Base-by-base conservation (phyloP, 192 early-diverging fungal genomes). In the Entophlyctis luteolus region DNA sequence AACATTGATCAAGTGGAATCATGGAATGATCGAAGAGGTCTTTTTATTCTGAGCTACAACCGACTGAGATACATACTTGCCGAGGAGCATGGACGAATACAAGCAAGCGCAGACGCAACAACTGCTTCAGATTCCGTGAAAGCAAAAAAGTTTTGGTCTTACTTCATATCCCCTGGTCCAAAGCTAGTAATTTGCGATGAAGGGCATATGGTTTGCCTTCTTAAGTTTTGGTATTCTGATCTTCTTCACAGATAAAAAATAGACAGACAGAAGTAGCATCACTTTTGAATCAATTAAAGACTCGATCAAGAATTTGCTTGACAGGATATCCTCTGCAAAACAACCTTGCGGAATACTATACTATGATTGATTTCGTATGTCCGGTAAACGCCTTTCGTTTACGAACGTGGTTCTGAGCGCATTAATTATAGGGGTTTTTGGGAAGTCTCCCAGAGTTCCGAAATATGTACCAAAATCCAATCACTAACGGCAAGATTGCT, bases 241-340 rank as follows among this genome's bases (percentile, higher is more conserved):
- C 42, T 78, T 59, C 27, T 75, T 47, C 59, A 29, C 36, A 79
- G 75, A 68, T 78, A 48, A 78, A 77, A 39, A 78, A 77, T 72
- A 10, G 48, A 0, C 60, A 62, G 39, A n/a, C 70, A 14, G 33
- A 48, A n/a, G 65, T 58, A 18, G 48, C 55, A 4, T 4, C 18
- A 25, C 46, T 55, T 20, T 46, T 82, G 10, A 76, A 71, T 27
- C 20, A 59, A 31, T 59, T 93, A 0, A 23, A 74, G 31, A 90
- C 89, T 0, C 72, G 55, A 3, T 79, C 80, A 4, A 76, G 91
- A 36, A 70, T 95, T 23, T 87, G 86, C 46, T 65, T 95, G 62
- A 94, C 93, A 0, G 93, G 93, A 0, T 88, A 83, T 35, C 93
- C 93, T 1, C 74, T 95, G 31, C 93, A 95, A 65, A 95, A 95